Base-by-base conservation (phyloP, 73 alveolate genomes). In the Stentor roeselii region DNA sequence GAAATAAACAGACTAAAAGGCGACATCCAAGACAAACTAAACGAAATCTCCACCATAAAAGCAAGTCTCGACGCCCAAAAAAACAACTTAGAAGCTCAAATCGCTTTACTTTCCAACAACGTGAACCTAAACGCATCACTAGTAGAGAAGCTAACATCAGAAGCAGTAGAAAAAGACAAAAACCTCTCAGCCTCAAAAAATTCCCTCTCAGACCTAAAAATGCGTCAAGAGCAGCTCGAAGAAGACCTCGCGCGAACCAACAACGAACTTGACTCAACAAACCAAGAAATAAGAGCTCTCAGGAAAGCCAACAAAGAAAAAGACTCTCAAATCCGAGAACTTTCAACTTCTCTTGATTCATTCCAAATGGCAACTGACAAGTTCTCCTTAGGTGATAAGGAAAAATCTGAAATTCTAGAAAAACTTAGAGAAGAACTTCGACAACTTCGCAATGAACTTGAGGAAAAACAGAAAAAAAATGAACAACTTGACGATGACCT, bases 21-120 rank as follows among this genome's bases (percentile, higher is more conserved):
- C 21, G 80, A 67, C 14, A 32, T 67, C 80, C 80, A 67, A 67
- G 80, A 67, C 41, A 67, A 67, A 67, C 80, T 67, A 36, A 67
- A 67, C 41, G 80, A 67, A 1, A 1, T 67, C 42, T 27, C n/a
- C 11, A 67, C 80, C 37, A 34, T 40, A 21, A 67, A 67, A 2
- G 80, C 80, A 21, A 67, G 42, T 21, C 37, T 67, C 34, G 80
- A 67, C 21, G 80, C 42, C 37, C 80, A 67, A 2, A 67, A 2
- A 34, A 32, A 14, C 42, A 36, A 67, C 21, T 67, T 27, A 1
- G 80, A 67, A 34, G 80, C 80, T 32, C 80, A 67, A 34, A 67
- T 67, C 34, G 41, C 11, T 40, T 67, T 67, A 2, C 80, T 67
- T 21, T 40, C 21, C 21, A 67, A 67, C 80, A 21, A 36, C 21